These are phyloP conservation scores for Polytrichum formosum DNA, from an alignment of 225 moss, liverwort and hornwort species.

Conservation along the genomic window DNA sequence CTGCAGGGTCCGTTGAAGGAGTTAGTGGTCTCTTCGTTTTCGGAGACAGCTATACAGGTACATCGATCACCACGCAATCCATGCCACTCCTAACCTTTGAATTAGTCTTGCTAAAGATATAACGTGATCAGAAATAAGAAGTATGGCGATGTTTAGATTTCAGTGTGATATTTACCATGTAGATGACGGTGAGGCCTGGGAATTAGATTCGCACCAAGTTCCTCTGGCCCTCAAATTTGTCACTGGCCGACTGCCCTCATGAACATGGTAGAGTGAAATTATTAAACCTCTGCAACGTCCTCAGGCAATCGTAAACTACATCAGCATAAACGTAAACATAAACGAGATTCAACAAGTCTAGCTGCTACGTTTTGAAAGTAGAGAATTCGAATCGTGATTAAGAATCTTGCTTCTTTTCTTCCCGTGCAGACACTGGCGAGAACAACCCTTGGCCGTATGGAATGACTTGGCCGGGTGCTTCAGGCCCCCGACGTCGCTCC, in stretches of 20 bases:
- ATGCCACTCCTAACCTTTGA: background rate
- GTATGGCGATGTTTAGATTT: background rate
- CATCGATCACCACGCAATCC: background rate
- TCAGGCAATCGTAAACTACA: background rate
- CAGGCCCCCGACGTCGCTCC: constrained; percentile 33
- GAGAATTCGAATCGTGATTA: background rate
- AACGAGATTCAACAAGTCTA: background rate
- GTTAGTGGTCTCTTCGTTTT: constrained; percentile 41
- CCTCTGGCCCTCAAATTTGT: background rate
- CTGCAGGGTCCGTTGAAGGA: constrained; percentile 30
- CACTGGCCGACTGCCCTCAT: background rate
- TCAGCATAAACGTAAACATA: background rate
- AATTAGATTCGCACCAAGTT: background rate
- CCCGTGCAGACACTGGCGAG: constrained; percentile 45
- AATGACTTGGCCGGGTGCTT: constrained; percentile 56
- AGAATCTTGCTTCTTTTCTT: background rate
- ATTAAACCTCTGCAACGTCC: background rate
- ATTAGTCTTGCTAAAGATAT: background rate
- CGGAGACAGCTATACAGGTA: constrained; percentile 55
- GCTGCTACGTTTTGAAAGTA: background rate
- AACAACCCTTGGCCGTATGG: constrained; percentile 48
- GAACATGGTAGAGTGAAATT: background rate
- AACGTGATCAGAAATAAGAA: background rate
- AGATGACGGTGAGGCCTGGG: background rate
- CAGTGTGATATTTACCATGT: background rate